phyloP scores from a whole-genome alignment of 2,329 filamentous ascomycete species.

The Pseudohalonectria lignicola region DNA sequence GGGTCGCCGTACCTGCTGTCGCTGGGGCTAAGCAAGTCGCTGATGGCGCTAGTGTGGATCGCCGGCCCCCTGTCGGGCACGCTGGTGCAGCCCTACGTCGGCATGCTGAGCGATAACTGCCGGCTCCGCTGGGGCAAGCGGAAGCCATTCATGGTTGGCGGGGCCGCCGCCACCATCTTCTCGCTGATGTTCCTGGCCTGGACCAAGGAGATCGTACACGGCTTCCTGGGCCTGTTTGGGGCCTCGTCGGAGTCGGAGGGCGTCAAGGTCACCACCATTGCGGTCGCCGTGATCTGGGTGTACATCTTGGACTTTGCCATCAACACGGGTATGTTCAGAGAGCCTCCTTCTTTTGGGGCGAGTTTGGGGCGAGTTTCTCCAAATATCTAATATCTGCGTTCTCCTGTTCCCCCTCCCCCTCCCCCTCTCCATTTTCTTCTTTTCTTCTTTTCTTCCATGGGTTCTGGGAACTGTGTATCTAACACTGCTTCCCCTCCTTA shows the following conservation, averaged over 20 bases:
- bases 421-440: background rate
- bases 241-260: conserved; percentile 52
- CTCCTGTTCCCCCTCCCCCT: too few species aligned
- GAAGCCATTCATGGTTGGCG: conserved; percentile 71
- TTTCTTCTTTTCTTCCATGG: background rate
- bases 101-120: conserved; percentile 71
- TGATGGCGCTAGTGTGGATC: conserved; percentile 79
- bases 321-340: conserved; percentile 73
- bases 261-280: conserved; percentile 57
- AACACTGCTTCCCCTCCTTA: too few species aligned
- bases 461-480: background rate
- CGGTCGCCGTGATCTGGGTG: conserved; percentile 74
- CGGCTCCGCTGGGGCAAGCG: conserved; percentile 64
- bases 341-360: background rate
- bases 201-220: conserved; percentile 61
- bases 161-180: conserved; percentile 54
- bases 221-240: conserved; percentile 59
- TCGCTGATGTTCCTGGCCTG: conserved; percentile 63
- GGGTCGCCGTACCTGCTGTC: conserved; percentile 78
- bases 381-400: too few species aligned
- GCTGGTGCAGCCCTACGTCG: conserved; percentile 72
- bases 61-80: conserved; percentile 70
- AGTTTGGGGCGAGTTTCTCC: too few species aligned
- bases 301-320: conserved; percentile 91
- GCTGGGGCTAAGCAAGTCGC: conserved; percentile 69